A percentile compares a stretch with the other conserved stretches of the same genome.
Evolutionary conservation across 2,329 filamentous ascomycete genomes (phyloP).

Genomic region (Diplodia corticola): DNA sequence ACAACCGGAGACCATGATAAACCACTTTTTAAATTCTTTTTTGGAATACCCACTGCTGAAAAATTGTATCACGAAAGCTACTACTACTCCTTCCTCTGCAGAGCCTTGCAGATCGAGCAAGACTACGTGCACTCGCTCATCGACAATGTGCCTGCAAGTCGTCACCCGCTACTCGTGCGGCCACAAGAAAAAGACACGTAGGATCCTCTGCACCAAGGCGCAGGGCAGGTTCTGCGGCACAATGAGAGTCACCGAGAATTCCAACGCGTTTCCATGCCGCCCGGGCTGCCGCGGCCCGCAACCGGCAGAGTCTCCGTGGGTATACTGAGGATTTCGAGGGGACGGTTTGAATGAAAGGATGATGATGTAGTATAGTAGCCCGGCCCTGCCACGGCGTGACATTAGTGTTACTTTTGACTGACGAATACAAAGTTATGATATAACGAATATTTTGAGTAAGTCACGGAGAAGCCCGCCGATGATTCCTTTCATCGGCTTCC

Average conservation of each 20-base stretch:
- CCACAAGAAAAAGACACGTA: slow-evolving; percentile 7
- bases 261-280: neutral
- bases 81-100: too few species aligned
- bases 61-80: neutral
- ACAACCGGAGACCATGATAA: too few species aligned
- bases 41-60: too few species aligned
- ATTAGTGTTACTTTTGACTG: neutral
- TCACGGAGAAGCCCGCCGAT: neutral
- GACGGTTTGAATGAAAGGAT: neutral
- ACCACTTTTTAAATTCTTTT: too few species aligned
- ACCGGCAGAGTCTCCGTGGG: neutral
- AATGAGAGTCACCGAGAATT: neutral
- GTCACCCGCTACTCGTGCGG: slow-evolving; percentile 6
- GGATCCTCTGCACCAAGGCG: neutral
- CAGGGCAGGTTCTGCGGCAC: neutral
- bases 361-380: neutral
- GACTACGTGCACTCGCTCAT: neutral
- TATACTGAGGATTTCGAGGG: neutral
- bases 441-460: neutral
- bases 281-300: neutral
- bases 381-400: neutral
- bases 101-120: too few species aligned
- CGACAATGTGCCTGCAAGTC: neutral
- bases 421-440: neutral
- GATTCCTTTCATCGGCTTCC: neutral